phyloP scores from a whole-genome alignment of 208 protist genomes.

The Polymyxa betae region DNA sequence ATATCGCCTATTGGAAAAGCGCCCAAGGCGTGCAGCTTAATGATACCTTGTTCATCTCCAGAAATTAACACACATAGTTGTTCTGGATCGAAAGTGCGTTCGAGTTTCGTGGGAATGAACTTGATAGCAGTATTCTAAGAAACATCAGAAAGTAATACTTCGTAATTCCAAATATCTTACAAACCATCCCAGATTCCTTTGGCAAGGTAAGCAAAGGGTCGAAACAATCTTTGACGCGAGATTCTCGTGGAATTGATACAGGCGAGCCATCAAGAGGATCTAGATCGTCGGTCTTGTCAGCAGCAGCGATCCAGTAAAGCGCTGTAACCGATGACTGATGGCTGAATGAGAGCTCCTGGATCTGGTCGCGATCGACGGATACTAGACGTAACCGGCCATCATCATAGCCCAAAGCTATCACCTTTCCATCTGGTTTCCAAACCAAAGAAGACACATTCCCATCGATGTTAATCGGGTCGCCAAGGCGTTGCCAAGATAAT shows the following conservation, averaged over 20 bases:
- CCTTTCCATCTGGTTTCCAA: not conserved
- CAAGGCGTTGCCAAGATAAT: constrained; percentile 38
- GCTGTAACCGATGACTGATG: not conserved
- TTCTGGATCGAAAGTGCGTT: not conserved
- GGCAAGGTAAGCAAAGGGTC: not conserved
- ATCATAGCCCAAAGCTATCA: not conserved
- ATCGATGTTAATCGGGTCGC: not conserved
- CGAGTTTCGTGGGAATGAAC: not conserved
- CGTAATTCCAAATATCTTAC: not conserved
- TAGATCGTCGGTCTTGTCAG: not conserved
- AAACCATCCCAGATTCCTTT: not conserved
- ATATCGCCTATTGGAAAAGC: not conserved
- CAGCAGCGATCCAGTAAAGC: not conserved
- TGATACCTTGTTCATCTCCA: not conserved
- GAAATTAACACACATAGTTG: not conserved
- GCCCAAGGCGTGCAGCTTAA: not conserved
- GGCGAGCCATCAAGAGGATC: not conserved
- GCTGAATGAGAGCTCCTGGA: not conserved
- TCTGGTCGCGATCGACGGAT: not conserved
- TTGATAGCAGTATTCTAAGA: too few species aligned
- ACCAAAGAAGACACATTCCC: not conserved
- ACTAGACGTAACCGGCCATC: not conserved
- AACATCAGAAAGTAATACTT: too few species aligned
- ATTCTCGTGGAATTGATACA: not conserved
- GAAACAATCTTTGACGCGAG: not conserved